Evolutionary conservation across 31 red algal species (phyloP).

Genomic region (Odonthalia washingtoniensis): DNA sequence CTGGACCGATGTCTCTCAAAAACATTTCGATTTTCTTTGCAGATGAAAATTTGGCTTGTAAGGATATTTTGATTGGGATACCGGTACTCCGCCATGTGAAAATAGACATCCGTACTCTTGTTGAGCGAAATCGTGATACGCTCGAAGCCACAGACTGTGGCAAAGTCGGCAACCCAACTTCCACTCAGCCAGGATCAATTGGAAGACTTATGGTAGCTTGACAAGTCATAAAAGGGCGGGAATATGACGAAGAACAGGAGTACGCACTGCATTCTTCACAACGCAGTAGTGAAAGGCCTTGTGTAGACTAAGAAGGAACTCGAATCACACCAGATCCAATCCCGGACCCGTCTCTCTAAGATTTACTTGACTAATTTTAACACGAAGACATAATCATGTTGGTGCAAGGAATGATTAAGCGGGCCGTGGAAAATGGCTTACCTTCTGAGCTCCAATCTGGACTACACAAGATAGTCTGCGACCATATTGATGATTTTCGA

Average conservation of each 20-base stretch:
- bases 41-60: neutral
- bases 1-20: neutral
- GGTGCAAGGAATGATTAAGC: neutral
- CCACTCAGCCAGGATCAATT: neutral
- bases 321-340: neutral
- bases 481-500: too few relatives aligned
- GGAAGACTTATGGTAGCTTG: neutral
- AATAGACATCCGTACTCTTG: neutral
- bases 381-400: neutral
- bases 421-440: neutral
- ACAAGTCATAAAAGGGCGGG: neutral
- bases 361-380: neutral
- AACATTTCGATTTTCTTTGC: constrained; percentile 19
- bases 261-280: neutral
- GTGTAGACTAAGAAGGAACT: neutral
- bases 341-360: neutral
- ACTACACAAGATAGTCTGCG: too few relatives aligned
- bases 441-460: too few relatives aligned
- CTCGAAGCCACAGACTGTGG: neutral
- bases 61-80: constrained; percentile 2
- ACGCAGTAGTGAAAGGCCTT: neutral
- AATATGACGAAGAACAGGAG: too few relatives aligned
- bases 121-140: neutral
- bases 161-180: constrained; percentile 10
- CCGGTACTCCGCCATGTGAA: neutral